Evolutionary conservation across 2,329 filamentous ascomycete species (phyloP).

Genomic region (Juglanconis juglandina): DNA sequence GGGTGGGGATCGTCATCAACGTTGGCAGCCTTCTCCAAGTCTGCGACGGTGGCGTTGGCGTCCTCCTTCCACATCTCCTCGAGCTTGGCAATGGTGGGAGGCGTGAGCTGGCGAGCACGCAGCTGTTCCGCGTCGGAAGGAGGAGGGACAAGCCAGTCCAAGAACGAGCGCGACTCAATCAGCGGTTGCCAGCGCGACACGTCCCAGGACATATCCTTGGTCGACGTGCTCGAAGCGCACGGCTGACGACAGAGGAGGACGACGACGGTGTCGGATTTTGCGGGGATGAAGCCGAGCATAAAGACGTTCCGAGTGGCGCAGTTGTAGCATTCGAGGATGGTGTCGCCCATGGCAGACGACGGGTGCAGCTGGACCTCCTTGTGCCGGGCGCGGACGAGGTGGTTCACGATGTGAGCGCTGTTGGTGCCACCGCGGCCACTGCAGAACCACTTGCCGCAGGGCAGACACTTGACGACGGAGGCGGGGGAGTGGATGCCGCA

Average conservation of each 20-base stretch:
- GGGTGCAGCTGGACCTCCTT: conserved; percentile 98
- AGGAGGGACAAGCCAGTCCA: conserved; percentile 85
- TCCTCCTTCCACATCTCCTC: conserved; percentile 99
- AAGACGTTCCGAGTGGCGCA: conserved; percentile 99
- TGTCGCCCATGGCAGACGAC: conserved; percentile 88
- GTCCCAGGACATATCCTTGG: conserved; percentile 99
- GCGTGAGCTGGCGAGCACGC: conserved; percentile 85
- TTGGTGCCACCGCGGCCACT: conserved; percentile 94
- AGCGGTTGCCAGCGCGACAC: conserved; percentile 96
- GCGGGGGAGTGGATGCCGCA: conserved; percentile 96
- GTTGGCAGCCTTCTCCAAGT: conserved; percentile 85
- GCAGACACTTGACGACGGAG: conserved; percentile 92
- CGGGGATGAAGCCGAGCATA: conserved; percentile 93
- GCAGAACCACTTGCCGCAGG: conserved; percentile 98
- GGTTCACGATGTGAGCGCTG: conserved; percentile 97
- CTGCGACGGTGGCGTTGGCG: conserved; percentile 78
- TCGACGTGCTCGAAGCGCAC: conserved; percentile 89
- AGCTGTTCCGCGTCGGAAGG: conserved; percentile 95
- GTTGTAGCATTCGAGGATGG: conserved; percentile 96
- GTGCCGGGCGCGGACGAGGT: conserved; percentile 92
- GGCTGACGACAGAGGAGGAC: conserved; percentile 95
- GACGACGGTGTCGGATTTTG: conserved; percentile 97
- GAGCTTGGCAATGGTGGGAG: conserved; percentile 90
- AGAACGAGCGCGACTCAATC: conserved; percentile 93
- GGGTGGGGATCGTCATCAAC: conserved; percentile 94